Conservation (phyloP, 2,329 filamentous ascomycete species). For the Aspergillus spinulosporus region DNA sequence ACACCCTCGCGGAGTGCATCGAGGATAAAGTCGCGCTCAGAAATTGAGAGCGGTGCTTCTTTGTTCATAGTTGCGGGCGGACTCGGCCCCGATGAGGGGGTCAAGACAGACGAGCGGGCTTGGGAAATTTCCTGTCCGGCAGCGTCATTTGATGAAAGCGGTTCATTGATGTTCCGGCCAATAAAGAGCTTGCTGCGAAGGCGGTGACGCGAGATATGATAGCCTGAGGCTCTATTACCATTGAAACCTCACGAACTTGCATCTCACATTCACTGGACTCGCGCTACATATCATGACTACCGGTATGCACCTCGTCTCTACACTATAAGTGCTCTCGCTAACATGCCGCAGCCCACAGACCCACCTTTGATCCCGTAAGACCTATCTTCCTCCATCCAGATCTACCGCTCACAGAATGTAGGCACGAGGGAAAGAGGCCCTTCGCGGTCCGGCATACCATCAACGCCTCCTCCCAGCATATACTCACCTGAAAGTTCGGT, state of each 20-base stretch:
- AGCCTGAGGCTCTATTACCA: slow-evolving; percentile 8
- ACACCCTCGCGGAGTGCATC: slow-evolving; percentile 78
- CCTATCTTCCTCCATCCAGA: slow-evolving; percentile 21
- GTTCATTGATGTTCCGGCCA: slow-evolving; percentile 18
- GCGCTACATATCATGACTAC: slow-evolving; percentile 41
- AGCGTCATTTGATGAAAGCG: slow-evolving; percentile 21
- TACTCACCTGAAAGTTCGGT: slow-evolving; percentile 86
- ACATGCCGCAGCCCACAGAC: slow-evolving; percentile 64
- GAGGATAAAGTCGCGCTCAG: slow-evolving; percentile 82
- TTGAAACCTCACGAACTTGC: background rate
- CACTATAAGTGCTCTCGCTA: background rate
- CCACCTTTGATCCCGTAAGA: slow-evolving; percentile 89
- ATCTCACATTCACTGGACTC: slow-evolving; percentile 3
- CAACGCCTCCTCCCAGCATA: slow-evolving; percentile 92
- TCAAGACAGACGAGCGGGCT: slow-evolving; percentile 17
- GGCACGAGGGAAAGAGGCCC: slow-evolving; percentile 92
- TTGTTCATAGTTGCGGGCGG: slow-evolving; percentile 69
- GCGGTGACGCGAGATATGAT: slow-evolving; percentile 16
- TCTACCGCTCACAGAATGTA: slow-evolving; percentile 40
- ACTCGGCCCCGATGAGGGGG: slow-evolving; percentile 27
- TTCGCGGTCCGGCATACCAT: slow-evolving; percentile 90
- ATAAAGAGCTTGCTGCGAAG: background rate
- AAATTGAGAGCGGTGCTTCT: slow-evolving; percentile 85
- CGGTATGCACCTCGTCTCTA: slow-evolving; percentile 30
- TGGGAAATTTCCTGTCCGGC: slow-evolving; percentile 23